Conservation (phyloP, 2,329 filamentous ascomycete species). For the Coleophoma cylindrospora region DNA sequence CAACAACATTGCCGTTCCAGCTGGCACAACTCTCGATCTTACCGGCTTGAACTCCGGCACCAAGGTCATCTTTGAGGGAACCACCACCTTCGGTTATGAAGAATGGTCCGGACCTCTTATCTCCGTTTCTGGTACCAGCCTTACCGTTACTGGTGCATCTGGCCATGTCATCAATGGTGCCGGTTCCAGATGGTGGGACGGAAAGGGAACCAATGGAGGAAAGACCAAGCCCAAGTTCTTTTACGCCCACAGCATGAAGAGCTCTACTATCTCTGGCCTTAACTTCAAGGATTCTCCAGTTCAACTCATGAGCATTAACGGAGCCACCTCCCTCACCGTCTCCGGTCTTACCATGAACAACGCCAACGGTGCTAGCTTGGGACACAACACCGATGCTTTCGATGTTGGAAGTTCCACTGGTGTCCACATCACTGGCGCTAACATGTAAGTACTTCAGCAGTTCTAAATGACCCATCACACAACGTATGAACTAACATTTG, state of each 20-base stretch:
- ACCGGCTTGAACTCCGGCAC: slow-evolving; percentile 45
- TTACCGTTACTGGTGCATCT: slow-evolving; percentile 32
- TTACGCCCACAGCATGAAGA: background rate
- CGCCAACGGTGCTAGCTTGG: slow-evolving; percentile 27
- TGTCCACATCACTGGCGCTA: slow-evolving; percentile 1
- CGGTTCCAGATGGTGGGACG: slow-evolving; percentile 38
- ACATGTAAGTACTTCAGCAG: background rate
- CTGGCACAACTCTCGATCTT: slow-evolving; percentile 52
- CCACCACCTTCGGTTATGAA: slow-evolving; percentile 30
- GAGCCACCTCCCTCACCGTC: slow-evolving; percentile 34
- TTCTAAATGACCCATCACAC: background rate
- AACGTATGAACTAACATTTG: background rate
- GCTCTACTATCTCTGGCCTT: slow-evolving; percentile 21
- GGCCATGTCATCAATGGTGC: slow-evolving; percentile 33
- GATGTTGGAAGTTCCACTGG: slow-evolving; percentile 23
- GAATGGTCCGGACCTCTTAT: slow-evolving; percentile 15
- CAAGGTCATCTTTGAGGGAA: slow-evolving; percentile 20
- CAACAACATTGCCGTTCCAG: slow-evolving; percentile 47
- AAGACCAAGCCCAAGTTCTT: slow-evolving; percentile 6
- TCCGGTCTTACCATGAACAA: slow-evolving; percentile 27
- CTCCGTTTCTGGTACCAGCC: slow-evolving; percentile 33
- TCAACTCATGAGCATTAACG: slow-evolving; percentile 21
- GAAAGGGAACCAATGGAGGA: slow-evolving; percentile 41
- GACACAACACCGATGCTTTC: slow-evolving; percentile 30
- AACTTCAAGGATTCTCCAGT: slow-evolving; percentile 2